Conservation (phyloP, 345 rosid genomes). For the Garcia nutans region DNA sequence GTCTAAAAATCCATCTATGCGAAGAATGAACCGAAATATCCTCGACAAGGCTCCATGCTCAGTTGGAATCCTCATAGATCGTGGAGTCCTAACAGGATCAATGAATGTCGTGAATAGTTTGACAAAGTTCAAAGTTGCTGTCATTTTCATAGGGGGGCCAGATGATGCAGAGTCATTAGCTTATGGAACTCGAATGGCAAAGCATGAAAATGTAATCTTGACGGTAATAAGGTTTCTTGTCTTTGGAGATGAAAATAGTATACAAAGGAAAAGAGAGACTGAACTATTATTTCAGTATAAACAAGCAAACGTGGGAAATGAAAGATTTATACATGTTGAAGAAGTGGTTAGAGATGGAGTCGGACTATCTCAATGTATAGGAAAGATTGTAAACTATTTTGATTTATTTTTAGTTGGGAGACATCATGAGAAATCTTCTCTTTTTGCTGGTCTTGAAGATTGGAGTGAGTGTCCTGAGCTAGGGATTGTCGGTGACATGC, state of each 20-base stretch:
- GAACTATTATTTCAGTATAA: conserved; percentile 28
- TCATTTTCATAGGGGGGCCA: conserved; percentile 41
- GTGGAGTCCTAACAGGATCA: conserved; percentile 11
- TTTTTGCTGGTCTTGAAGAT: conserved; percentile 37
- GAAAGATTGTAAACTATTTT: conserved; percentile 8
- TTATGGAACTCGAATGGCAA: conserved; percentile 36
- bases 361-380: conserved; percentile 19
- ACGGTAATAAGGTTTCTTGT: conserved; percentile 40
- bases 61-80: conserved; percentile 19
- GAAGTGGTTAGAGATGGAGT: conserved; percentile 35
- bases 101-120: not conserved
- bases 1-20: not conserved
- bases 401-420: conserved; percentile 45
- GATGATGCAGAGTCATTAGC: conserved; percentile 45
- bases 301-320: conserved; percentile 27
- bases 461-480: conserved; percentile 57
- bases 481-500: conserved; percentile 43
- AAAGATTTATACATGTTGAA: conserved; percentile 33
- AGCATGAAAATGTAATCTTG: conserved; percentile 25
- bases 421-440: conserved; percentile 25
- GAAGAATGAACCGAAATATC: not conserved
- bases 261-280: conserved; percentile 33
- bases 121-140: conserved; percentile 25
- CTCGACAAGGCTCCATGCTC: conserved; percentile 21
- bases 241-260: conserved; percentile 32